Percentiles rank a stretch among this genome's conserved stretches.
Conservation (phyloP, 108 stramenopile species). For the Cyclotella baltica region DNA sequence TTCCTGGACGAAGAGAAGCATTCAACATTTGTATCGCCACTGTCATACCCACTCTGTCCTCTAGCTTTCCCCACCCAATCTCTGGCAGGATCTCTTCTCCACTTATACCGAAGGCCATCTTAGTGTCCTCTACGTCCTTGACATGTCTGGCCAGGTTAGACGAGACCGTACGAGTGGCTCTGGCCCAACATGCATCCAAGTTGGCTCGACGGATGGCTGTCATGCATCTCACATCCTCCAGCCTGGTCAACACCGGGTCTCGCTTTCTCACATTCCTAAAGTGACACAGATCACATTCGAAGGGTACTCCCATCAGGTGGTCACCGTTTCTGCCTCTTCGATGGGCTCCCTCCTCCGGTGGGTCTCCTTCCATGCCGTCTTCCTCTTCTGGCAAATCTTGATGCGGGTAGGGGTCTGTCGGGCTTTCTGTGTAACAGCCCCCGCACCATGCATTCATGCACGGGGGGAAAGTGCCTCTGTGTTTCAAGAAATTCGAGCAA, state of each 20-base stretch:
- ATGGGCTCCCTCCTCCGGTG: neutral
- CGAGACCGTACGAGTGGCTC: neutral
- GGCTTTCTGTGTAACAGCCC: constrained; percentile 28
- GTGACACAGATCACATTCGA: constrained; percentile 64
- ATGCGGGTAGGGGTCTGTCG: constrained; percentile 8
- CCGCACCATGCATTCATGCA: constrained; percentile 55
- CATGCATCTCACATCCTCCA: neutral
- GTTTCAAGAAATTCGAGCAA: constrained; percentile 56
- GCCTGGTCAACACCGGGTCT: constrained; percentile 3
- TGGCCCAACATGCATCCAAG: neutral
- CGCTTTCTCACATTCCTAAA: constrained; percentile 45
- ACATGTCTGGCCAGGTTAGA: neutral
- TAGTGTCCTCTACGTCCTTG: neutral
- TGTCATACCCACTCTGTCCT: constrained; percentile 16
- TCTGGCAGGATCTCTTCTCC: neutral
- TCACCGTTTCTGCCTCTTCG: constrained; percentile 32
- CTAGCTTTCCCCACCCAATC: neutral
- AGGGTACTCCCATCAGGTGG: constrained; percentile 43
- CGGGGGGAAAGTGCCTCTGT: constrained; percentile 7
- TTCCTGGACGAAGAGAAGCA: constrained; percentile 3
- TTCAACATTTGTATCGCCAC: neutral
- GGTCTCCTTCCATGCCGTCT: neutral
- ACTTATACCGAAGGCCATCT: neutral
- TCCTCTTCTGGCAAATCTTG: constrained; percentile 19
- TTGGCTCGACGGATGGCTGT: neutral